Conservation (phyloP, 1,284 basidiomycete genomes). For the Cryptococcus sp. region DNA sequence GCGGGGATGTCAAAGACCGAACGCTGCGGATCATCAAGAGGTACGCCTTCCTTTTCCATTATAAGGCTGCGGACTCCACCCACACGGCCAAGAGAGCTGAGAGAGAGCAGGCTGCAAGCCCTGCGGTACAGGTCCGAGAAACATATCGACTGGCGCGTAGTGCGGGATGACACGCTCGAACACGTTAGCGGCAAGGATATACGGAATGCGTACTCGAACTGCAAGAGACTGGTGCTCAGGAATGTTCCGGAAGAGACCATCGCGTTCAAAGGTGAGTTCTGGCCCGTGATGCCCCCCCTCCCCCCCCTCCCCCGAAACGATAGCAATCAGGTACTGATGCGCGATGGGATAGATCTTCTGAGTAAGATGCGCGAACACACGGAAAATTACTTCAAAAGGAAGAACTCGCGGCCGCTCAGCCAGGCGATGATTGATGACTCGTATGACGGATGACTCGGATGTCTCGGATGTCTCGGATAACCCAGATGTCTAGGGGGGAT, state of each 20-base stretch:
- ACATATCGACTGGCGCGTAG: constrained; percentile 7
- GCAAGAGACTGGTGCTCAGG: neutral
- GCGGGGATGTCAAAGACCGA: constrained; percentile 2
- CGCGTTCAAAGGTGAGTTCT: neutral
- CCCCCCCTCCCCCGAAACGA: too few relatives aligned
- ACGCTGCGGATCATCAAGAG: constrained; percentile 2
- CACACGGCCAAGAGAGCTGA: too few relatives aligned
- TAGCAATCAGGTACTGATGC: too few relatives aligned
- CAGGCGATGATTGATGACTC: too few relatives aligned
- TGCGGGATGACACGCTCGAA: neutral
- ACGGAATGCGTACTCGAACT: constrained; percentile 1
- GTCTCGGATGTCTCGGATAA: too few relatives aligned
- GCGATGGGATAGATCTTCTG: too few relatives aligned
- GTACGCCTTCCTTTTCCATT: neutral
- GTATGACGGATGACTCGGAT: too few relatives aligned
- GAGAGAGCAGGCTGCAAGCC: neutral
- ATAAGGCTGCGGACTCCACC: neutral
- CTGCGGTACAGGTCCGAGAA: constrained; percentile 10
- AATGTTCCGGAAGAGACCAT: neutral
- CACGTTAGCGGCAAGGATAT: constrained; percentile 1
- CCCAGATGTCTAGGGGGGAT: too few relatives aligned
- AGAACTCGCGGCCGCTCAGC: too few relatives aligned
- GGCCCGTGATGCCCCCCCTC: too few relatives aligned
- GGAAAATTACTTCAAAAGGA: too few relatives aligned
- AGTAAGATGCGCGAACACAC: too few relatives aligned